Conservation (phyloP, 129 eudicot genomes). For the Flaveria brownii region DNA sequence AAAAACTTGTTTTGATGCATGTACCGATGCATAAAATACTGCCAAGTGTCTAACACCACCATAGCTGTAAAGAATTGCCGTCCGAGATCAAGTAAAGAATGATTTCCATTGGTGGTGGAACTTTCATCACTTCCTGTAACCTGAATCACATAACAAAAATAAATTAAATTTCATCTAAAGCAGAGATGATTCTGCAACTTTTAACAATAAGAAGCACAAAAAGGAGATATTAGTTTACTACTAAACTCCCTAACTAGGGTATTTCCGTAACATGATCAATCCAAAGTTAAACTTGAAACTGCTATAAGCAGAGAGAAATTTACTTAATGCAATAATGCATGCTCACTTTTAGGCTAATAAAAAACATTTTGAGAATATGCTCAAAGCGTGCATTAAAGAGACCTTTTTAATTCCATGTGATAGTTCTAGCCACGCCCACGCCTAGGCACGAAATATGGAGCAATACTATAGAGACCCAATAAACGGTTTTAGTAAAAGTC, state of each 20-base stretch:
- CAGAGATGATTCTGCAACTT: neutral
- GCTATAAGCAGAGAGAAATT: neutral
- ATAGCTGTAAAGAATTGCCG: slow-evolving; percentile 65
- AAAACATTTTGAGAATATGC: neutral
- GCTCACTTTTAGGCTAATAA: neutral
- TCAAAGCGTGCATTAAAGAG: neutral
- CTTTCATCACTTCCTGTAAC: slow-evolving; percentile 57
- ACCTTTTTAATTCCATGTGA: neutral
- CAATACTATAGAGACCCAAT: neutral
- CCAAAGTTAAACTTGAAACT: neutral
- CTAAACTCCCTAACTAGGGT: neutral
- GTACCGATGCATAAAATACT: slow-evolving; percentile 80
- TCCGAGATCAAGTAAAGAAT: slow-evolving; percentile 49
- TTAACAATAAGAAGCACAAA: neutral
- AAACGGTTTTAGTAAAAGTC: neutral
- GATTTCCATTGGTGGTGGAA: slow-evolving; percentile 25
- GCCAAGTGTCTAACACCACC: slow-evolving; percentile 88
- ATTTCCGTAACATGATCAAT: neutral
- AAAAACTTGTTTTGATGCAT: slow-evolving; percentile 92
- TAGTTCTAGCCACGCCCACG: neutral
- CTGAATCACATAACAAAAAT: slow-evolving; percentile 26
- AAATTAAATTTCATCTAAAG: neutral
- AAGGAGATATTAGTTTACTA: neutral
- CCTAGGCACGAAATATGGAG: neutral
- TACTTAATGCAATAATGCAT: neutral